Conservation (phyloP, 805 yeast species). For the Sugiyamaella marilandica region DNA sequence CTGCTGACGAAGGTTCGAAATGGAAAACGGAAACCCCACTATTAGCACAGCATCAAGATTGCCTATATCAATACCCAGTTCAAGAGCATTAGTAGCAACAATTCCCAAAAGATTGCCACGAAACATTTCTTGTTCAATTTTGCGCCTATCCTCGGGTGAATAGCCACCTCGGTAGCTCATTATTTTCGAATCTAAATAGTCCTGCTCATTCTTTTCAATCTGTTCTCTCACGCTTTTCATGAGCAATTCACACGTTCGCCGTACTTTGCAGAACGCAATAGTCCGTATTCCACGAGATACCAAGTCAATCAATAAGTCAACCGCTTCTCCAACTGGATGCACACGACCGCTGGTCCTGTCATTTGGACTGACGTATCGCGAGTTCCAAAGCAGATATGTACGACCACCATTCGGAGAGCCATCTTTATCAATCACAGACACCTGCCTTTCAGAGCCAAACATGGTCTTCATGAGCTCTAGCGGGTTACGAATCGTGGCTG, state of each 20-base stretch:
- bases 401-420: conserved; percentile 87
- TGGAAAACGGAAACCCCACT: conserved; percentile 88
- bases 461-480: conserved; percentile 62
- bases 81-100: conserved; percentile 91
- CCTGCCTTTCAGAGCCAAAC: conserved; percentile 49
- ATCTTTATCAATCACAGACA: conserved; percentile 59
- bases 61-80: conserved; percentile 93
- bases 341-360: conserved; percentile 60
- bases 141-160: conserved; percentile 75
- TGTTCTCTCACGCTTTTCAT: conserved; percentile 71
- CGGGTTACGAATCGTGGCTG: conserved; percentile 86
- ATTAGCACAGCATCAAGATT: conserved; percentile 85
- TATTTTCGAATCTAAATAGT: conserved; percentile 37
- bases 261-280: conserved; percentile 83
- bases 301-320: conserved; percentile 63
- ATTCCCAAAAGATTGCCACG: conserved; percentile 79
- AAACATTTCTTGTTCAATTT: conserved; percentile 87
- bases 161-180: conserved; percentile 97
- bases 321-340: conserved; percentile 69
- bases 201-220: conserved; percentile 38
- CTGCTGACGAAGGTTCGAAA: conserved; percentile 88
- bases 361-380: conserved; percentile 59
- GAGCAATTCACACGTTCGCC: conserved; percentile 79
- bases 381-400: conserved; percentile 76
- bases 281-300: conserved; percentile 64